Evolutionary conservation across 2,329 filamentous ascomycete genomes (phyloP), one percentile per base, ranked within the genome.

Genomic region (Onygena corvina): DNA sequence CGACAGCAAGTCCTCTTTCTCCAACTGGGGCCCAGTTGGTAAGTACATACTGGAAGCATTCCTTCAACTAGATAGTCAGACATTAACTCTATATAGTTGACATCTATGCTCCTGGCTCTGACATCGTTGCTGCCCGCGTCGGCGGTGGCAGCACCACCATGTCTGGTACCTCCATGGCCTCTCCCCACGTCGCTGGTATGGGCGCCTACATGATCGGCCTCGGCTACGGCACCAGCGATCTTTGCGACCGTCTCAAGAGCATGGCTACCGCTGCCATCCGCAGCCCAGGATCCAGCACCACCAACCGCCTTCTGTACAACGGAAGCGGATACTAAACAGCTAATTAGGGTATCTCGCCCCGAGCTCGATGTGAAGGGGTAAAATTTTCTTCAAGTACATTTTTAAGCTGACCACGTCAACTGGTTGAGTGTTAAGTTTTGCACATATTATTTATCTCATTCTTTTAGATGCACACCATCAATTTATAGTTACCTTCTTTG

Each of bases 21-120:
- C 66, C 38, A 72, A 72, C 60, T 67, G 55, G 40, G 65, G 66
- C 16, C 49, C 53, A 30, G 73, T 74, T 56, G 38, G 54, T 56
- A 53, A 52, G 52, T 52, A 14, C 11, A 11, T 21, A 14, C 11
- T 7, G 5, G n/a, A 36, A 33, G 2, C 18, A 12, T 33, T 4
- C 12, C 11, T 11, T 6, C 14, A 20, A 14, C 9, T 18, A 16
- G n/a, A 65, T 54, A 40, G 62, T 64, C 9, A 5, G 31, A 12
- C 23, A 20, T 33, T 52, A 31, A 52, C 18, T n/a, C 2, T n/a
- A 35, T 46, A 31, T 23, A 54, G 70, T 77, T 44, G 76, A 79
- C 58, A 64, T 80, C 58, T 79, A 75, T 56, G 76, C 75, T 11
- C 76, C 77, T 1, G 77, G 77, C 35, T 67, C 73, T 54, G 55